phyloP scores from a whole-genome alignment of 2,329 filamentous ascomycete species.

The Arthrinium puccinioides region DNA sequence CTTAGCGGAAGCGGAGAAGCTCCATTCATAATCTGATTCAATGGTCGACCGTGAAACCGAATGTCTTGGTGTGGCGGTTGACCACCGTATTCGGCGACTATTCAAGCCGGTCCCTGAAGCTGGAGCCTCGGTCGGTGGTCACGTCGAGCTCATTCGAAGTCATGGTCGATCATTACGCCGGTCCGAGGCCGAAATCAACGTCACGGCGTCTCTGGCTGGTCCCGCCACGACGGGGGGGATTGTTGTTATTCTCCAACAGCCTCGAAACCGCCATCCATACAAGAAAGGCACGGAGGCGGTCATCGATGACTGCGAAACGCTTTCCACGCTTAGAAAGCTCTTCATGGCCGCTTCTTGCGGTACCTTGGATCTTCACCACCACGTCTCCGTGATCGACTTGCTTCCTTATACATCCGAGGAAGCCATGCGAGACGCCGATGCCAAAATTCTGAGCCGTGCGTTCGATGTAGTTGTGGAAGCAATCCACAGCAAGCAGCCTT shows the following conservation, averaged over 20 bases:
- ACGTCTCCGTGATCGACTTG: not conserved
- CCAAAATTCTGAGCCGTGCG: not conserved
- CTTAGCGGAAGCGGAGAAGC: no score
- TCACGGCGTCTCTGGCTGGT: not conserved
- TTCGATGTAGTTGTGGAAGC: not conserved
- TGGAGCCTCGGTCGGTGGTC: not conserved
- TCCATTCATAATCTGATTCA: no score
- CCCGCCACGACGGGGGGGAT: not conserved
- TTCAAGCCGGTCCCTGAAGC: not conserved
- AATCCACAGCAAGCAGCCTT: not conserved
- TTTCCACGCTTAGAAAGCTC: not conserved
- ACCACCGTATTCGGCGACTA: not conserved
- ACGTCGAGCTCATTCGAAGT: not conserved
- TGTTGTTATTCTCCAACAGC: not conserved
- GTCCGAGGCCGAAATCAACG: not conserved
- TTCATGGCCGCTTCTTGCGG: not conserved
- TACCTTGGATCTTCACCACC: not conserved
- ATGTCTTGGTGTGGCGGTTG: not conserved
- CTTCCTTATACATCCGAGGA: not conserved
- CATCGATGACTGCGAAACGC: not conserved
- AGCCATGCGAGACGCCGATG: not conserved
- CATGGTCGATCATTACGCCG: not conserved
- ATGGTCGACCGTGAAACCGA: no score
- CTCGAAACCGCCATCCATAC: not conserved
- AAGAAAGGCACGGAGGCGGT: not conserved